phyloP scores from a whole-genome alignment of 192 early-diverging fungal genomes.

The Martensiomyces pterosporus region DNA sequence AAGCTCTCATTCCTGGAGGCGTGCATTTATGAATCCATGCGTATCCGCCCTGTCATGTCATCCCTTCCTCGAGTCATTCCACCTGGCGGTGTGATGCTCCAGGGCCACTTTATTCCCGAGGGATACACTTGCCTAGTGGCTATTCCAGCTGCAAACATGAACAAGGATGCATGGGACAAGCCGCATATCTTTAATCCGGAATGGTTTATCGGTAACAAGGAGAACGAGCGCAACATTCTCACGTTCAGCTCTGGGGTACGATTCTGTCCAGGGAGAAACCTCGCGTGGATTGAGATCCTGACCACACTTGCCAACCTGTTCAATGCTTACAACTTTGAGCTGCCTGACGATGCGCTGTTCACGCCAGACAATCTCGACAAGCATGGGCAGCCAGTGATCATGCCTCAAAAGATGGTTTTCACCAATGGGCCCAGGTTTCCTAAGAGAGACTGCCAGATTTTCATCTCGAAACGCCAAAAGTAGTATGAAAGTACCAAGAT shows the following conservation, averaged over 20 bases:
- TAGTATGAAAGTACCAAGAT: no score
- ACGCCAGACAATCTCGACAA: background rate
- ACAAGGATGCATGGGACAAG: background rate
- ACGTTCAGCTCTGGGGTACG: background rate
- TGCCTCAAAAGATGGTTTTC: background rate
- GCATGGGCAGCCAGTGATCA: background rate
- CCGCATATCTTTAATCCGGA: background rate
- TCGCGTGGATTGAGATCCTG: conserved; percentile 1
- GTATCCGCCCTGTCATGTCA: background rate
- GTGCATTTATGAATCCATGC: background rate
- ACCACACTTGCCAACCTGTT: background rate
- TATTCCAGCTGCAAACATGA: background rate
- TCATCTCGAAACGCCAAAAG: no score
- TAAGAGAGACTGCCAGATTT: background rate
- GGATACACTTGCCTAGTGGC: background rate
- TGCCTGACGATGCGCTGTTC: background rate
- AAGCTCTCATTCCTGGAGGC: conserved; percentile 2
- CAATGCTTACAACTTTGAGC: background rate
- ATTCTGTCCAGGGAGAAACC: conserved; percentile 1
- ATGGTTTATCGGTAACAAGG: background rate
- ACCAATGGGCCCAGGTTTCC: background rate
- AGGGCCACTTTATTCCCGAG: background rate
- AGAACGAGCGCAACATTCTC: background rate
- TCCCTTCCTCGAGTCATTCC: background rate
- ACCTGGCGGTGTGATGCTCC: background rate